Base-by-base conservation (phyloP, 73 alveolate species). In the Stentor coeruleus region DNA sequence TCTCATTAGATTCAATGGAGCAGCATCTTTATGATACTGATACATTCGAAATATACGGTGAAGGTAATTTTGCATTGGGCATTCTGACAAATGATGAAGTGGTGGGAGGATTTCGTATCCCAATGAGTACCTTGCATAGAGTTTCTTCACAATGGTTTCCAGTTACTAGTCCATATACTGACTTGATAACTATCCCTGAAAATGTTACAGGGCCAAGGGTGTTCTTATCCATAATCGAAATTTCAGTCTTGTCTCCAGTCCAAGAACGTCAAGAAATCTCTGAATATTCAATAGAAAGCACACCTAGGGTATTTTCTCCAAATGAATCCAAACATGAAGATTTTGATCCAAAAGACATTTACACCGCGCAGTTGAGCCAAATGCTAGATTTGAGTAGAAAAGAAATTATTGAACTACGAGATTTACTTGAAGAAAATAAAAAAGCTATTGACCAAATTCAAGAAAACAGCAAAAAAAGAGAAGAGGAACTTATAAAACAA, bases 1-100 rank as follows among this genome's bases (percentile, higher is more conserved):
- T 66, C n/a, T 37, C 79, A 28, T 2, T 66, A 66, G 79, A 66
- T 33, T 66, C 79, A 20, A 66, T 66, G 79, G 79, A 66, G 79
- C 79, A 66, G 39, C 0, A 40, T 20, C 79, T 66, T 1, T 66
- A 26, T 66, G 79, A 66, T 2, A 66, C 79, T 20, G 79, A 66
- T 66, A 66, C 79, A 20, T 66, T 66, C 2, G 79, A 66, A 66
- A 66, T 66, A 20, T 66, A 66, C 37, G 79, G 79, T 1, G 40
- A 66, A 66, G 79, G 79, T 14, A 66, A 66, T 40, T 66, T 66
- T 33, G n/a, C 79, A 28, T 31, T 66, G 33, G 79, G 79, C 20
- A 66, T 66, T 33, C 14, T 20, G 11, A 26, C 40, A 66, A 20
- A 20, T 20, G 37, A 66, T 26, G 39, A 26, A 20, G 42, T 20